Evolutionary conservation across 1,139 yeast species (phyloP).

Genomic region (Sugiyamaella pinicola): DNA sequence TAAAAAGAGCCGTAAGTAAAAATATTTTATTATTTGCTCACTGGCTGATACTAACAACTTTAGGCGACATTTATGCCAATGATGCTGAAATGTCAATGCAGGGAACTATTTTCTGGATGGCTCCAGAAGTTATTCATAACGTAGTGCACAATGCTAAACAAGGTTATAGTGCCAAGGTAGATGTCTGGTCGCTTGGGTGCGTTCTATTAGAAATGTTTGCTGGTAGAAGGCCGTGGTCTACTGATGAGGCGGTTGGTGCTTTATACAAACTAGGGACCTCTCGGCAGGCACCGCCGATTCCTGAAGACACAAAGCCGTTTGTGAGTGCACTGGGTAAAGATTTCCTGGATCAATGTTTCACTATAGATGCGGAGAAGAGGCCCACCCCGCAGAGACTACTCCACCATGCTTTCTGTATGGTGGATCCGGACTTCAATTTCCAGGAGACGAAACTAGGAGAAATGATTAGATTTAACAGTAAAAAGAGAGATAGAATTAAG

Average conservation of each 20-base stretch:
- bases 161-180: constrained; percentile 94
- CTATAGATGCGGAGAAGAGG: constrained; percentile 72
- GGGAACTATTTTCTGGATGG: constrained; percentile 99
- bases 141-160: constrained; percentile 74
- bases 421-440: constrained; percentile 57
- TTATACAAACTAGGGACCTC: constrained; percentile 65
- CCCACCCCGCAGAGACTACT: constrained; percentile 82
- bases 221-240: constrained; percentile 57
- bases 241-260: constrained; percentile 56
- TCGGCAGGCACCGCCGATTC: constrained; percentile 91
- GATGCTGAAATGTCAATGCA: constrained; percentile 97
- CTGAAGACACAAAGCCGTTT: constrained; percentile 71
- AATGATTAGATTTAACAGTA: constrained; percentile 43
- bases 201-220: constrained; percentile 91
- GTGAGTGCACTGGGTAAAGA: constrained; percentile 66
- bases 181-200: constrained; percentile 80
- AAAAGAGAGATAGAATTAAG: constrained; percentile 21
- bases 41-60: background rate
- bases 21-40: background rate
- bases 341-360: constrained; percentile 77
- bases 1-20: constrained; percentile 58
- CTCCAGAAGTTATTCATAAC: constrained; percentile 94
- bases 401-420: constrained; percentile 61
- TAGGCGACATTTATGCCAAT: constrained; percentile 74
- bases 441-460: constrained; percentile 63